Percentiles rank a stretch among this genome's conserved stretches.
Evolutionary conservation across 495 filamentous ascomycete genomes (phyloP).

Genomic region (Pyronema domesticum): DNA sequence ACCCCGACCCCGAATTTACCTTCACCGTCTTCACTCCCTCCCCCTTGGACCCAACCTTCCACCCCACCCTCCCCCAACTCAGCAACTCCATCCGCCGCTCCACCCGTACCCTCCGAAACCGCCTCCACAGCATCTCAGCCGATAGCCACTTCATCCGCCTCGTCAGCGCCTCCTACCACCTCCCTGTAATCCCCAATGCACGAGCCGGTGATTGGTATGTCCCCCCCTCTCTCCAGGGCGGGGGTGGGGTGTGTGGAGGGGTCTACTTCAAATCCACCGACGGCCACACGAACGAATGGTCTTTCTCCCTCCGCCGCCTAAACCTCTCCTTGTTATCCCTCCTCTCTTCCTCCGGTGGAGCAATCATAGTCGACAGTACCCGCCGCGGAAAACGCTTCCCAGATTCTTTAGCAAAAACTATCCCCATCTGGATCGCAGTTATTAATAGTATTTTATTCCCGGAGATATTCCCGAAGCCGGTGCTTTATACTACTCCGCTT

Average conservation of each 20-base stretch:
- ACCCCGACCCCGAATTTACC: too few species aligned
- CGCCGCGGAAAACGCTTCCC: conserved; percentile 80
- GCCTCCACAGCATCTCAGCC: conserved; percentile 51
- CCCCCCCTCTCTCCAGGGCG: conserved; percentile 33
- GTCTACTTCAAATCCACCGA: conserved; percentile 98
- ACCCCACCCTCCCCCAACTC: conserved; percentile 1
- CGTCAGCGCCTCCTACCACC: conserved; percentile 32
- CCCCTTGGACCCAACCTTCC: background rate
- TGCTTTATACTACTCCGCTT: conserved; percentile 45
- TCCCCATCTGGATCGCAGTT: conserved; percentile 83
- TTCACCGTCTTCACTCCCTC: background rate
- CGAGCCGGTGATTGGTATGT: conserved; percentile 96
- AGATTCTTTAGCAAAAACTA: conserved; percentile 79
- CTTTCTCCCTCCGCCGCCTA: conserved; percentile 64
- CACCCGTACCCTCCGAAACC: conserved; percentile 62
- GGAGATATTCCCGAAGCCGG: conserved; percentile 27
- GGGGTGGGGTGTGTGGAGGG: conserved; percentile 35
- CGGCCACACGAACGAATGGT: conserved; percentile 78
- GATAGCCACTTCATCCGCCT: conserved; percentile 50
- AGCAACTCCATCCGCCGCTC: conserved; percentile 25
- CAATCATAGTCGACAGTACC: conserved; percentile 91
- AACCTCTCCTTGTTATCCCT: conserved; percentile 55
- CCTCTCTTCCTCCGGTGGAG: conserved; percentile 43
- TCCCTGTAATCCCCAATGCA: conserved; percentile 88
- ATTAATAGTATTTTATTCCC: conserved; percentile 69